Percentiles rank a stretch among this genome's conserved stretches.
phyloP scores from a whole-genome alignment of 768 basidiomycete genomes.

The Mrakia blollopis region DNA sequence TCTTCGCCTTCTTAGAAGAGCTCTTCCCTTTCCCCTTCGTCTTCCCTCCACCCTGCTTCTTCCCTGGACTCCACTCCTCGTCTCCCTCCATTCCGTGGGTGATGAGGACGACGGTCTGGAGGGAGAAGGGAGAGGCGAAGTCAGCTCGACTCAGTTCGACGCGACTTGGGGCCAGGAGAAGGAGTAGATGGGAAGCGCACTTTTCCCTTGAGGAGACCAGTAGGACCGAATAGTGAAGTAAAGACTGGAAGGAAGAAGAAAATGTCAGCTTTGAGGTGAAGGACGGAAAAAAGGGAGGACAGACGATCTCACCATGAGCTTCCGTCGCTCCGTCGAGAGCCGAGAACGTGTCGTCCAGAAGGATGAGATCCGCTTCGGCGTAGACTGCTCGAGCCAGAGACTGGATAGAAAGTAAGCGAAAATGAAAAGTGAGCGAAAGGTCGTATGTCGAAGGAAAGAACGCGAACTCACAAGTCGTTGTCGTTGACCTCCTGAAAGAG shows the following conservation, averaged over 20 bases:
- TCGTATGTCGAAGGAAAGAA: too few relatives aligned
- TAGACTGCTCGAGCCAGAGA: constrained; percentile 37
- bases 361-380: constrained; percentile 30
- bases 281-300: too few relatives aligned
- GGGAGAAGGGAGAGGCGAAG: background rate
- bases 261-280: too few relatives aligned
- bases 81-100: too few relatives aligned
- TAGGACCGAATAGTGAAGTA: constrained; percentile 31
- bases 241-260: constrained; percentile 20
- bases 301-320: constrained; percentile 13
- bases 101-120: constrained; percentile 3
- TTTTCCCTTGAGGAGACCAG: constrained; percentile 30
- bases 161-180: too few relatives aligned
- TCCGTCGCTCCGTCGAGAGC: constrained; percentile 38
- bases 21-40: too few relatives aligned
- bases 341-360: constrained; percentile 38
- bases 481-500: constrained; percentile 13
- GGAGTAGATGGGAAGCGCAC: background rate
- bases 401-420: background rate
- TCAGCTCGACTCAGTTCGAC: background rate
- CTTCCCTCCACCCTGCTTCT: too few relatives aligned
- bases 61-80: too few relatives aligned
- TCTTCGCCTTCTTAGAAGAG: too few relatives aligned
- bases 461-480: constrained; percentile 20
- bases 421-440: too few relatives aligned